These are phyloP conservation scores for Decorospora gaudefroyi DNA, from an alignment of 2,329 filamentous ascomycete species.

Conservation along the genomic window DNA sequence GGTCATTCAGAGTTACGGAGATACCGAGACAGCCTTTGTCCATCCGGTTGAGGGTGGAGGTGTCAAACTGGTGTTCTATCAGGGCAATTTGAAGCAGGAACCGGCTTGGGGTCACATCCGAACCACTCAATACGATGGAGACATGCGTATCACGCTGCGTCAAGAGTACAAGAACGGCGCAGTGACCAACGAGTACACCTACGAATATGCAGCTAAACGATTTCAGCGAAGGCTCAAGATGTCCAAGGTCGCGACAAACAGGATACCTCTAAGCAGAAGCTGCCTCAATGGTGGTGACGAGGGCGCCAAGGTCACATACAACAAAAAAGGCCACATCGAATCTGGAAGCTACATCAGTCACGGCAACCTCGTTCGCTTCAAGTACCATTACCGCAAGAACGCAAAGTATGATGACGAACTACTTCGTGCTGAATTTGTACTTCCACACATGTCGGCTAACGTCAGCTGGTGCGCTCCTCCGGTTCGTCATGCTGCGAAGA, in stretches of 20 bases:
- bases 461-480: conserved; percentile 61
- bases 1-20: conserved; percentile 55
- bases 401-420: conserved; percentile 60
- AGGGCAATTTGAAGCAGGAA: conserved; percentile 50
- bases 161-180: conserved; percentile 53
- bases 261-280: conserved; percentile 47
- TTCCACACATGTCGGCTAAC: conserved; percentile 59
- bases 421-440: conserved; percentile 59
- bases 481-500: conserved; percentile 55
- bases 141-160: conserved; percentile 52
- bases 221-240: conserved; percentile 44
- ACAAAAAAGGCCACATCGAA: conserved; percentile 58
- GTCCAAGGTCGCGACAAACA: conserved; percentile 46
- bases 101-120: conserved; percentile 52
- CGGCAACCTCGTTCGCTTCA: conserved; percentile 58
- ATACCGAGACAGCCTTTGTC: conserved; percentile 57
- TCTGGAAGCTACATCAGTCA: conserved; percentile 60
- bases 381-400: conserved; percentile 60
- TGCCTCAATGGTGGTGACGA: conserved; percentile 55
- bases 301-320: conserved; percentile 57
- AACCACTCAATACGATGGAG: conserved; percentile 55
- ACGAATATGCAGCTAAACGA: conserved; percentile 51
- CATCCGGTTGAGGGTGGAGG: conserved; percentile 45
- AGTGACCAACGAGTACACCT: conserved; percentile 55
- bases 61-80: conserved; percentile 47